Percentiles rank a stretch among this genome's conserved stretches.
phyloP scores from a whole-genome alignment of 306 rosid genomes.

The Amphicarpaea edgeworthii region DNA sequence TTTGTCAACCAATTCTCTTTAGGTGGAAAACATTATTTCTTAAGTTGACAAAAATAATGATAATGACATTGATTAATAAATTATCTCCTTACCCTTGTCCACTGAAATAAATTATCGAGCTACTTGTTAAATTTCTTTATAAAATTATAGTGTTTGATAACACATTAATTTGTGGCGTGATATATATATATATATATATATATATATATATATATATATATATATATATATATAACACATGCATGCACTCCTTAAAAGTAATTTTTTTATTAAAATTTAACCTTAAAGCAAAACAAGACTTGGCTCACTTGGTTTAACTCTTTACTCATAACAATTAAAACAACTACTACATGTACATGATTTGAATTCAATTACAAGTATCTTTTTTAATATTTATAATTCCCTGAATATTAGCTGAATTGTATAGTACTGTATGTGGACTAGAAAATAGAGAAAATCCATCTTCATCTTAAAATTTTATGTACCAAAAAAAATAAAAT shows the following conservation, averaged over 20 bases:
- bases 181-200: no score
- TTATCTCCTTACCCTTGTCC: neutral
- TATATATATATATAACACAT: no score
- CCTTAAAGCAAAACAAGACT: neutral
- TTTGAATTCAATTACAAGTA: neutral
- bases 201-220: no score
- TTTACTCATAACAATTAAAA: neutral
- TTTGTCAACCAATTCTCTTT: neutral
- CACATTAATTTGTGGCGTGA: neutral
- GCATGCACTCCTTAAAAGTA: neutral
- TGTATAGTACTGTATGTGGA: no score
- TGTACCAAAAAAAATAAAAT: no score
- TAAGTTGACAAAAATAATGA: neutral
- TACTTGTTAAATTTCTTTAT: neutral
- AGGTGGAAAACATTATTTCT: neutral
- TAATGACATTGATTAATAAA: neutral
- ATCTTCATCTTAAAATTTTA: no score
- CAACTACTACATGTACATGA: neutral
- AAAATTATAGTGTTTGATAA: no score
- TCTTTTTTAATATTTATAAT: neutral
- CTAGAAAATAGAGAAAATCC: no score
- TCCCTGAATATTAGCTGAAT: neutral
- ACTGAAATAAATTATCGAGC: neutral
- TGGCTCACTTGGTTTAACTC: neutral
- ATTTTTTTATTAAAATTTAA: neutral